Evolutionary conservation across 331 rosid genomes (phyloP), one percentile per base, ranked within the genome.

Genomic region (Malus hybrid): DNA sequence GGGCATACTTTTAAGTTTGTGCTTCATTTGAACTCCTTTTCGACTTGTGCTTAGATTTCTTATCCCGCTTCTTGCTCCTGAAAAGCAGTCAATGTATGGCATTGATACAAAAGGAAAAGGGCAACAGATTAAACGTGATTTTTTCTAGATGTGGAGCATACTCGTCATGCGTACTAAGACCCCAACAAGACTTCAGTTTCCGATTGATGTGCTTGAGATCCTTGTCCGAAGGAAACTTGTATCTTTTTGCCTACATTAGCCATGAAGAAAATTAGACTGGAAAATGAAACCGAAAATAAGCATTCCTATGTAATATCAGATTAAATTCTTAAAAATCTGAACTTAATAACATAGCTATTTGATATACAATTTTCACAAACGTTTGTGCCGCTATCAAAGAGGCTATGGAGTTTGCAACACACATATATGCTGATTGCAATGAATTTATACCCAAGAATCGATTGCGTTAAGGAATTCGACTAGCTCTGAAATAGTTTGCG

Each of bases 11-110:
- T 77, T 83, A 33, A 70, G 71, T 66, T 36, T 76, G 87, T 24
- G 85, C 81, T 78, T 86, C 96, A 62, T 70, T 81, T 63, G 90
- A 86, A 77, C 87, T 87, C 88, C 79, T 90, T 81, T 80, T 95
- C 52, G 90, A 87, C 83, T 92, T 94, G 92, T 94, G 96, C 88
- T 92, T 94, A 31, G 97, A 92, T 82, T 90, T 94, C 91, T 89
- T 94, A 86, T 94, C 99, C 79, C 91, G 90, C 82, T 90, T 94
- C 85, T 92, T 90, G 74, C 89, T 80, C 85, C 93, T 89, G 86
- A 69, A 72, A 88, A 78, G 29, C 42, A 75, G 77, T 56, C 59
- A 69, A 61, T 63, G 59, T 42, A 54, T 29, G 60, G 68, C 57
- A 79, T 42, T 24, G 61, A 62, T 27, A 55, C 63, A 32, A n/a